These are phyloP conservation scores for Cymbopogon flexuosus DNA, from an alignment of 202 grass and related monocot genomes.

Conservation along the genomic window DNA sequence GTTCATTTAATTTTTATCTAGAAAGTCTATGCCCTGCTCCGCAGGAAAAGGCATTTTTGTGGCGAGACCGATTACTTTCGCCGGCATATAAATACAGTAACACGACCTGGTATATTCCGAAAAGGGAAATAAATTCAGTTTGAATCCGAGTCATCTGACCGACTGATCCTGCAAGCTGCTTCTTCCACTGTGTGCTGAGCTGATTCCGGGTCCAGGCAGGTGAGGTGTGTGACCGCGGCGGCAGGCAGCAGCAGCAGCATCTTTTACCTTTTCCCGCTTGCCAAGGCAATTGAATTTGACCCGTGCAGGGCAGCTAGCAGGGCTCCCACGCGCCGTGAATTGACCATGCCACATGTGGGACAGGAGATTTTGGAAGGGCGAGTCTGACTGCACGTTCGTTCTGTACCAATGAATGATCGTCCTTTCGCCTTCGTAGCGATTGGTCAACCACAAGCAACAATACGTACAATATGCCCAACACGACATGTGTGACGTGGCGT, in stretches of 20 bases:
- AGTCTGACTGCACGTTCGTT: background rate
- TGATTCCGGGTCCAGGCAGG: background rate
- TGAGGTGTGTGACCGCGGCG: background rate
- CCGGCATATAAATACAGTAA: too few species aligned
- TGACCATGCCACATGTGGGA: too few species aligned
- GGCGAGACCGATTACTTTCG: background rate
- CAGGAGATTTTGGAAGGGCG: background rate
- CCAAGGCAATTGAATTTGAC: constrained; percentile 12
- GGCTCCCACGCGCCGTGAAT: too few species aligned
- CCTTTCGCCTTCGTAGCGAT: background rate
- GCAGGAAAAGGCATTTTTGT: background rate
- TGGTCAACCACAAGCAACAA: background rate
- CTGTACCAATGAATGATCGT: background rate
- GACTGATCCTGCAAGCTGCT: too few species aligned
- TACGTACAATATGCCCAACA: background rate
- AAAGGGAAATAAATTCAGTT: background rate
- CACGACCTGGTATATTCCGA: background rate
- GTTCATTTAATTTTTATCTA: background rate
- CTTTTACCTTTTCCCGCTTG: constrained; percentile 19
- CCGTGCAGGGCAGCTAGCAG: background rate
- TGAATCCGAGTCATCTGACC: background rate
- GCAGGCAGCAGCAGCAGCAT: background rate
- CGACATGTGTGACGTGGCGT: background rate
- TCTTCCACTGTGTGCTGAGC: background rate
- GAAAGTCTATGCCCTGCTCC: constrained; percentile 9